A percentile compares a stretch with the other conserved stretches of the same genome.
phyloP scores from a whole-genome alignment of 2,329 filamentous ascomycete genomes.

The Fusarium hostae region DNA sequence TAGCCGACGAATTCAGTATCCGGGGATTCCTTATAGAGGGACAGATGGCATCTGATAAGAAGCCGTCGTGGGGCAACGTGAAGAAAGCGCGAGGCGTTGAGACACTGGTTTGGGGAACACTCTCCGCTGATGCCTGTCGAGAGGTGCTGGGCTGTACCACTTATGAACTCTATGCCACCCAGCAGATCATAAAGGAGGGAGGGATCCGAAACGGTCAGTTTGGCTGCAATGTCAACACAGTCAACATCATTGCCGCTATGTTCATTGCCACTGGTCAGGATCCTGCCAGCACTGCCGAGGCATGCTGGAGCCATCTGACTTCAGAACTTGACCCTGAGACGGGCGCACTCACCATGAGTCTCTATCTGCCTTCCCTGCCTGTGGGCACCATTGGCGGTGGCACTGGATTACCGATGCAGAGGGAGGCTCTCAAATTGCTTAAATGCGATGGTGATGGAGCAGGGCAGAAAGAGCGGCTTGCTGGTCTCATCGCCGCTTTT shows the following conservation, averaged over 20 bases:
- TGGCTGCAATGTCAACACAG: neutral
- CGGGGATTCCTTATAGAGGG: slow-evolving; percentile 12
- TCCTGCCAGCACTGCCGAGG: neutral
- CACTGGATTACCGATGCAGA: too few relatives aligned
- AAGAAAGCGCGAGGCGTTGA: slow-evolving; percentile 2
- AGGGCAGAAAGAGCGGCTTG: too few relatives aligned
- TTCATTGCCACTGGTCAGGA: neutral
- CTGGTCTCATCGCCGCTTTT: too few relatives aligned
- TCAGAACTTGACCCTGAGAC: neutral
- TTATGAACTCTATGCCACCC: neutral
- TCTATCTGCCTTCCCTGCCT: too few relatives aligned
- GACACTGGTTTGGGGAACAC: neutral
- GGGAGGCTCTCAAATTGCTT: too few relatives aligned
- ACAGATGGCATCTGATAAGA: slow-evolving; percentile 15
- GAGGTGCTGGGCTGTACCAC: neutral
- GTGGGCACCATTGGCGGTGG: too few relatives aligned
- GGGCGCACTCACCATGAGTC: too few relatives aligned
- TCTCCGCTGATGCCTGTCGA: neutral
- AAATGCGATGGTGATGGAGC: too few relatives aligned
- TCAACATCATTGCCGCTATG: neutral
- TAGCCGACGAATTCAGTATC: neutral
- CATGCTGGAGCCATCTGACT: neutral
- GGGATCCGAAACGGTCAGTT: neutral
- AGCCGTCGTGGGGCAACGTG: slow-evolving; percentile 12
- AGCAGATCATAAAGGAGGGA: neutral